Evolutionary conservation across 2,329 filamentous ascomycete species (phyloP).

Genomic region (Monascus ruber): DNA sequence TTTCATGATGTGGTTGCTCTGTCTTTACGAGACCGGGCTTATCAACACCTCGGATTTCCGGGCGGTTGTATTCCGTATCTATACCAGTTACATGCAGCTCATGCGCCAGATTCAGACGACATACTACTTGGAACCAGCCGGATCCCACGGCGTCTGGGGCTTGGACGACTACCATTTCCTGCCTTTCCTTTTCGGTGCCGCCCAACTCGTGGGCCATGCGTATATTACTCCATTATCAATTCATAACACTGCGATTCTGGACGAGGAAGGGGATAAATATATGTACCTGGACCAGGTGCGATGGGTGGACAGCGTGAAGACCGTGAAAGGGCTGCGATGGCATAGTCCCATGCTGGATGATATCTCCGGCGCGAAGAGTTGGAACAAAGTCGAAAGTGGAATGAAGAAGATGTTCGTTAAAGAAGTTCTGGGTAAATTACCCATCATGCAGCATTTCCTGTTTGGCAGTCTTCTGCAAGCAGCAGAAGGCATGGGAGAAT

Average conservation of each 20-base stretch:
- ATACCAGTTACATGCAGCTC: conserved; percentile 67
- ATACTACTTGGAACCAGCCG: conserved; percentile 94
- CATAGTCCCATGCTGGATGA: conserved; percentile 98
- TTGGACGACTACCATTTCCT: conserved; percentile 96
- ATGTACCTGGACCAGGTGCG: conserved; percentile 85
- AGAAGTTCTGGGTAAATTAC: conserved; percentile 84
- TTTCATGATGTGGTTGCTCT: conserved; percentile 94
- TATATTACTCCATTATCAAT: conserved; percentile 71
- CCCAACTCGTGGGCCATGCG: conserved; percentile 74
- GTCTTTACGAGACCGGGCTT: conserved; percentile 66
- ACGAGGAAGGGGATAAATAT: conserved; percentile 74
- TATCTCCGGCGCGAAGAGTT: conserved; percentile 79
- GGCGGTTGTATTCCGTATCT: conserved; percentile 63
- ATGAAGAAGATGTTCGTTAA: conserved; percentile 96
- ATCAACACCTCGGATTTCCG: conserved; percentile 58
- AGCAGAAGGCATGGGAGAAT: conserved; percentile 59
- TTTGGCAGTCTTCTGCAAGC: conserved; percentile 81
- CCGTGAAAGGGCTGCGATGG: conserved; percentile 86
- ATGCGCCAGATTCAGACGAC: conserved; percentile 83
- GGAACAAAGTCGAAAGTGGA: conserved; percentile 84
- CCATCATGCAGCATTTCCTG: conserved; percentile 97
- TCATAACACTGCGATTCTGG: conserved; percentile 76
- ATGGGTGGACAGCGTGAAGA: conserved; percentile 95
- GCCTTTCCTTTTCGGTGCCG: conserved; percentile 87
- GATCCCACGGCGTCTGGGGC: conserved; percentile 96